Conservation (phyloP, 345 rosid species). For the Sisymbrium altissimum region DNA sequence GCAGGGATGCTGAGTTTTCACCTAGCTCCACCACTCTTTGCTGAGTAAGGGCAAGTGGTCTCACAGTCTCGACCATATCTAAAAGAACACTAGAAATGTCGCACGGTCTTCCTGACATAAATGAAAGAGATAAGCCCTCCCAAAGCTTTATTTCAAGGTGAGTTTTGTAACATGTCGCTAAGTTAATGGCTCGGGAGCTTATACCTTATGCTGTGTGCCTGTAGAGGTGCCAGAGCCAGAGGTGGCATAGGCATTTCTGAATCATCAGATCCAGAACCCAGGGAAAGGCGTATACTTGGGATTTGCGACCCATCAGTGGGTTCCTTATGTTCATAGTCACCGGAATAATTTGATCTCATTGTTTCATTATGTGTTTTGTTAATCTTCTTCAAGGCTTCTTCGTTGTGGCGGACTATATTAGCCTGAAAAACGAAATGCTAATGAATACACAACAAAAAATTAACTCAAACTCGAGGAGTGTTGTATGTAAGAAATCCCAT, state of each 20-base stretch:
- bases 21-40: conserved; percentile 60
- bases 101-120: conserved; percentile 95
- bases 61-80: conserved; percentile 74
- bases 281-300: conserved; percentile 34
- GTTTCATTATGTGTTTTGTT: conserved; percentile 43
- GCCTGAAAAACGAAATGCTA: conserved; percentile 41
- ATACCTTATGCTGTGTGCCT: conserved; percentile 62
- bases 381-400: conserved; percentile 59
- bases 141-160: not conserved
- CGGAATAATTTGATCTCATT: conserved; percentile 46
- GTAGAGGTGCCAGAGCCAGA: conserved; percentile 61
- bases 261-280: conserved; percentile 49
- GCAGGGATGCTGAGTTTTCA: conserved; percentile 50
- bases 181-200: conserved; percentile 5
- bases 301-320: conserved; percentile 25
- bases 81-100: conserved; percentile 68
- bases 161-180: not conserved
- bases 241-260: conserved; percentile 95
- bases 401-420: conserved; percentile 73
- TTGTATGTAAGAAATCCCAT: not conserved
- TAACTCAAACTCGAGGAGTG: not conserved
- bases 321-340: conserved; percentile 34
- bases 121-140: conserved; percentile 43
- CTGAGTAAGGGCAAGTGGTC: conserved; percentile 80
- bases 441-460: not conserved